Conservation (phyloP, 805 yeast genomes). For the Candida awuae region DNA sequence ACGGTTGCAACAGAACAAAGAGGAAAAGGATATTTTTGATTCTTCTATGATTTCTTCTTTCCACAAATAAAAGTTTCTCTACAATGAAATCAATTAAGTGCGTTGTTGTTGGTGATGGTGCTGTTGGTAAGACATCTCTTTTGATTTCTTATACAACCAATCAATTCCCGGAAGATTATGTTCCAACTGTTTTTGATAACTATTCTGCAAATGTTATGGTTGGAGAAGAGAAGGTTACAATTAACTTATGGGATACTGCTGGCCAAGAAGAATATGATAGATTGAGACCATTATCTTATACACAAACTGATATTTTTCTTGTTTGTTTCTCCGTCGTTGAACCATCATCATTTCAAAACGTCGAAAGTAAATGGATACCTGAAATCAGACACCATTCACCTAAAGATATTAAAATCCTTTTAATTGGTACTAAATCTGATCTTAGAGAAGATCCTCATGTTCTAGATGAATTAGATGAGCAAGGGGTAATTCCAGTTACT, state of each 20-base stretch:
- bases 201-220: slow-evolving; percentile 81
- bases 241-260: slow-evolving; percentile 94
- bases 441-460: slow-evolving; percentile 74
- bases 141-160: slow-evolving; percentile 85
- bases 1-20: too few species aligned
- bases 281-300: slow-evolving; percentile 80
- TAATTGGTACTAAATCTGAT: slow-evolving; percentile 87
- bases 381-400: slow-evolving; percentile 82
- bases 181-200: slow-evolving; percentile 92
- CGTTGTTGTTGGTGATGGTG: slow-evolving; percentile 93
- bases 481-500: slow-evolving; percentile 54
- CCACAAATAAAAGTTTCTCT: neutral
- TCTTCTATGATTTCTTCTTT: neutral
- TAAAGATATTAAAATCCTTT: slow-evolving; percentile 54
- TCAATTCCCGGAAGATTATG: slow-evolving; percentile 87
- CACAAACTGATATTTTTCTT: slow-evolving; percentile 83
- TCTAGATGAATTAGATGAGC: slow-evolving; percentile 57
- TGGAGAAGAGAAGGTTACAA: slow-evolving; percentile 71
- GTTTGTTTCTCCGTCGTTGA: slow-evolving; percentile 80
- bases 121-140: slow-evolving; percentile 89
- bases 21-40: too few species aligned
- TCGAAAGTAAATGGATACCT: slow-evolving; percentile 76
- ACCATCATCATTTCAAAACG: slow-evolving; percentile 74
- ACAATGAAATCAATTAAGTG: slow-evolving; percentile 80
- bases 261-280: slow-evolving; percentile 92